Evolutionary conservation across 2,329 filamentous ascomycete species (phyloP), one percentile per base, ranked within the genome.

Genomic region (Aspergillus sp.): DNA sequence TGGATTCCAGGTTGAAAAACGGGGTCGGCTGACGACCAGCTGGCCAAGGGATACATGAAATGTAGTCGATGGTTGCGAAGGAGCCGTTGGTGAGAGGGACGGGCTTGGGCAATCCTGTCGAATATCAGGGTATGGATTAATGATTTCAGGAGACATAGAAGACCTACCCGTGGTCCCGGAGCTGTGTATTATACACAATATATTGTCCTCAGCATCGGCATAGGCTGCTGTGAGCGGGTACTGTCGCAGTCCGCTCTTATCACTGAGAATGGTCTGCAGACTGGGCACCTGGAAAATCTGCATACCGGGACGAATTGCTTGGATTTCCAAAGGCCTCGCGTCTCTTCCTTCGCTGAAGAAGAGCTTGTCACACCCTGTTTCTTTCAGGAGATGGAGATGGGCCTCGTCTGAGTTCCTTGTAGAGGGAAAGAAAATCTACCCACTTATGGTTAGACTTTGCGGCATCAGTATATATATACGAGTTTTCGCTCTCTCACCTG

Each of bases 121-220:
- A 30, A 30, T 4, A 30, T 30, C 8, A 30, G 8, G 1, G 3
- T 9, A 30, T 8, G 5, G 2, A 19, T 19, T 19, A 8, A 30
- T 30, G 27, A 1, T 8, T 30, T 30, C 8, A 30, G 8, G 27
- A 2, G 27, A 3, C 27, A 30, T 30, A 9, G 24, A 30, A 30
- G 27, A 4, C 27, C 27, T 46, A 2, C 74, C 73, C 3, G 71
- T 75, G 2, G 70, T 69, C 1, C 71, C 72, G 42, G 71, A 71
- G 0, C 73, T 74, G 62, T 76, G 73, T 12, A 75, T 48, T 11
- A 75, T 64, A 22, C 74, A 62, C 40, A 69, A 69, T 1, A 74
- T 70, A 40, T 76, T 67, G 37, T 67, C 59, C 44, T 66, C 67
- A 3, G 72, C 72, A 54, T 76, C 70, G 4, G 72, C 70, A 33